Evolutionary conservation across 352 stramenopile genomes (phyloP).

Genomic region (Thraustochytrium sp.): DNA sequence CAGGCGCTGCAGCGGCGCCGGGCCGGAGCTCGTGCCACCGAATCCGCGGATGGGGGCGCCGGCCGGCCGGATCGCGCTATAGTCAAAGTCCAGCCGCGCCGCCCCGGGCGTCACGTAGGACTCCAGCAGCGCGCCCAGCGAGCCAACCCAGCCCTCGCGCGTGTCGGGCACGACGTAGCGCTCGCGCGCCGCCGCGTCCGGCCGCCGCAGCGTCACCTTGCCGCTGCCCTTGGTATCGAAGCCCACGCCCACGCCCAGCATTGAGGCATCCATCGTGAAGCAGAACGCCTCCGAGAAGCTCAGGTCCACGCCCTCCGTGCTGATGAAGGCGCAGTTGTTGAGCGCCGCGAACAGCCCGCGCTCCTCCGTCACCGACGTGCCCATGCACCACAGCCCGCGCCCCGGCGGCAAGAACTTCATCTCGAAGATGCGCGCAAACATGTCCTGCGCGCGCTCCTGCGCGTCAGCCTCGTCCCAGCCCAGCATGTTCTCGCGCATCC

Average conservation of each 20-base stretch:
- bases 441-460: constrained; percentile 66
- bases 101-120: constrained; percentile 63
- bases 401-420: constrained; percentile 90
- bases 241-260: constrained; percentile 85
- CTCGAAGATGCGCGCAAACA: constrained; percentile 82
- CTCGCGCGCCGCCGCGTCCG: constrained; percentile 46
- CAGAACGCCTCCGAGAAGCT: constrained; percentile 73
- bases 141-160: constrained; percentile 75
- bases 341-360: constrained; percentile 73
- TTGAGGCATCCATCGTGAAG: constrained; percentile 89
- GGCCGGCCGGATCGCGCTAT: constrained; percentile 67
- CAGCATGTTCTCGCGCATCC: constrained; percentile 58
- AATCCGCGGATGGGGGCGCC: constrained; percentile 78
- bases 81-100: constrained; percentile 65
- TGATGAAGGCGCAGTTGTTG: constrained; percentile 89
- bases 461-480: constrained; percentile 64
- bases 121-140: constrained; percentile 68
- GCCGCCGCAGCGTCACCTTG: constrained; percentile 50
- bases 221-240: constrained; percentile 83
- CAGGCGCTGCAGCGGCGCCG: constrained; percentile 64
- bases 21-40: constrained; percentile 76
- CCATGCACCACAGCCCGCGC: constrained; percentile 85
- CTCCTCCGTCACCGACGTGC: constrained; percentile 75
- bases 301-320: constrained; percentile 65
- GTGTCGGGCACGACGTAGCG: constrained; percentile 57